Evolutionary conservation across 306 rosid genomes (phyloP), one percentile per base, ranked within the genome.

Genomic region (Carpinus fangiana): DNA sequence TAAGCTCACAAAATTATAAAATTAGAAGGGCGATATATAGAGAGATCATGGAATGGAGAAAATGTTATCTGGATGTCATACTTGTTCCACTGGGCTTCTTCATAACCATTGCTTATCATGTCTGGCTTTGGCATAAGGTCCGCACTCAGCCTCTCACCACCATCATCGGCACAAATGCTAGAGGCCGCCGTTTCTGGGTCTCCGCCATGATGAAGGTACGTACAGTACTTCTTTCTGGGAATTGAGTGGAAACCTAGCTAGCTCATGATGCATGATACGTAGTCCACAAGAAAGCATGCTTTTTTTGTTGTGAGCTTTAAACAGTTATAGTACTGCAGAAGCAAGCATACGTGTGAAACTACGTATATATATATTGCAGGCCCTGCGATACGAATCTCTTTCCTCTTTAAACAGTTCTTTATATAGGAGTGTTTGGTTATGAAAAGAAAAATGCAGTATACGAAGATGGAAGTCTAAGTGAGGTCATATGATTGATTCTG

Each of bases 111-210:
- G 88, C 79, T 50, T 91, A 93, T 83, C 96, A 96, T 85, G 62
- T 83, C 52, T 96, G 98, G 97, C 82, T 96, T 4, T 93, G 94
- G 97, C 85, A 89, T 46, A 89, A 75, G 57, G 97, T 90, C 79
- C 56, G 93, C 34, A 93, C 84, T 46, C 89, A 84, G 4, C 97
- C 99, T 0, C 85, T 85, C 72, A 85, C 86, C 2, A 96, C 98
- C 62, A 86, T 93, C 82, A 88, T 93, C 70, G 99, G 94, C 65
- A 91, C 90, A 82, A 93, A 96, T 60, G 89, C 93, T 52, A 76
- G 18, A 59, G 99, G 97, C 4, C 70, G 99, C 56, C 72, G 98
- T 48, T 89, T 85, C 46, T 96, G 99, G 99, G 97, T 96, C 84
- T 50, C 88, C 50, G 75, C 93, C 69, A 93, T 96, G 68, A 81